Conservation (phyloP, 2,329 filamentous ascomycete species). For the Myriosclerotinia scirpicola region DNA sequence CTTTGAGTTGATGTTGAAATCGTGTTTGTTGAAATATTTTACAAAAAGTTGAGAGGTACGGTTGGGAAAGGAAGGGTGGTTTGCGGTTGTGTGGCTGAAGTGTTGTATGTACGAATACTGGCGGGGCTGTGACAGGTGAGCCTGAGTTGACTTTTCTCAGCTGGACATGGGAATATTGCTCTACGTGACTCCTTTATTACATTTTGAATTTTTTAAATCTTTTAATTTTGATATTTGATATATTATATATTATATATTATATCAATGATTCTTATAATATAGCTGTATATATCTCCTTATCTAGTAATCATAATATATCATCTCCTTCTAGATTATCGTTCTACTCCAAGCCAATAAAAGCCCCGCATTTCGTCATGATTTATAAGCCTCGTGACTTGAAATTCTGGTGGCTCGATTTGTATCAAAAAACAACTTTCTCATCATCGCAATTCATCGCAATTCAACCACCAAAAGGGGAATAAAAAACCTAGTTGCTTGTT, state of each 20-base stretch:
- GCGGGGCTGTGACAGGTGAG: background rate
- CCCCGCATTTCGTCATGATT: background rate
- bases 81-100: background rate
- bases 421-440: constrained; percentile 13
- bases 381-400: background rate
- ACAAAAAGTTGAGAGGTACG: background rate
- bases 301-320: no score
- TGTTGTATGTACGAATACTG: no score
- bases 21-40: background rate
- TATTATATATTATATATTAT: no score
- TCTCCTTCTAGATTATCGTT: background rate
- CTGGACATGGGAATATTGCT: constrained; percentile 3
- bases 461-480: constrained; percentile 24
- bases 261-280: background rate
- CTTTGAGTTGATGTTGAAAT: background rate
- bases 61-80: constrained; percentile 11
- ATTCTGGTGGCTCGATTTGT: constrained; percentile 9
- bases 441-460: constrained; percentile 20
- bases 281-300: background rate
- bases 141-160: constrained; percentile 3
- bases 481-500: background rate
- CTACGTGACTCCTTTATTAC: background rate
- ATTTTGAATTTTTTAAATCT: background rate
- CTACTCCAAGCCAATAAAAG: background rate
- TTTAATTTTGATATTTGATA: no score